These are phyloP conservation scores for Mycena latifolia DNA, from an alignment of 768 basidiomycete genomes.

Conservation along the genomic window DNA sequence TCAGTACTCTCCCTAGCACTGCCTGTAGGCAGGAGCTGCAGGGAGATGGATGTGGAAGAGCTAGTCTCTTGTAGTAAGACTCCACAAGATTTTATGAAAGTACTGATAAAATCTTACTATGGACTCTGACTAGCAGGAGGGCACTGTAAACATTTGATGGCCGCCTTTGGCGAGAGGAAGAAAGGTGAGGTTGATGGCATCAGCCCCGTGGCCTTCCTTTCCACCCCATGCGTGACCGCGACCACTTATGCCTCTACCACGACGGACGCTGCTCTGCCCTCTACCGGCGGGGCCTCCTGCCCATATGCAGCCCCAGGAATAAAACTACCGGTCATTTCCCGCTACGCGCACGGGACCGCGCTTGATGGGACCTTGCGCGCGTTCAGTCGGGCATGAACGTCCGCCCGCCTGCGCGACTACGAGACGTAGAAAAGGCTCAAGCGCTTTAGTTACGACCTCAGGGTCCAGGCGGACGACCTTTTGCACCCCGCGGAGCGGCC, in stretches of 20 bases:
- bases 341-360: background rate
- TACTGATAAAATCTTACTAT: no score
- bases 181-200: no score
- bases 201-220: no score
- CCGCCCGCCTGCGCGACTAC: conserved; percentile 23
- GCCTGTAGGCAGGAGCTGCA: no score
- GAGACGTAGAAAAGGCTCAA: conserved; percentile 11
- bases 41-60: no score
- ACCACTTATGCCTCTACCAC: background rate
- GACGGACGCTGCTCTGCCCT: background rate
- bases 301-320: background rate
- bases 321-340: background rate
- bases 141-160: no score
- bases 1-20: no score
- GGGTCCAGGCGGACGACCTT: conserved; percentile 9
- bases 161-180: no score
- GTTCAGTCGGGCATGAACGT: conserved; percentile 23
- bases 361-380: conserved; percentile 18
- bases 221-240: no score
- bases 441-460: conserved; percentile 26
- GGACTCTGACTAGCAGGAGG: no score
- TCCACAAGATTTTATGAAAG: no score
- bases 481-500: conserved; percentile 6
- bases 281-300: background rate
- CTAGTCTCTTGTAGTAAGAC: no score